Evolutionary conservation across 306 rosid genomes (phyloP), one percentile per base, ranked within the genome.

Genomic region (Gleditsia sinensis): DNA sequence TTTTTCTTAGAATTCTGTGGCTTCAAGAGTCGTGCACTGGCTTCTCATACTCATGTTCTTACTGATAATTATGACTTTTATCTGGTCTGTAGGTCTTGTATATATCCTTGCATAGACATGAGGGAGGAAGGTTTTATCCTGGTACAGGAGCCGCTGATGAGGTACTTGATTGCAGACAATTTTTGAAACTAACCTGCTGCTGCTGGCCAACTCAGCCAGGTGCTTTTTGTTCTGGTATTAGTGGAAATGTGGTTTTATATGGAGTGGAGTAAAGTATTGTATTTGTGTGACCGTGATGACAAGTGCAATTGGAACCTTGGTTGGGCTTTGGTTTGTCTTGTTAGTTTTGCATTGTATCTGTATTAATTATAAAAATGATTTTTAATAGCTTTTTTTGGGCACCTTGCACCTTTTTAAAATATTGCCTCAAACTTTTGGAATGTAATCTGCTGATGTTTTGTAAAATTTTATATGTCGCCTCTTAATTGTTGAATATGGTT

Each of bases 111-210:
- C 99, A 95, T 82, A 92, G 99, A 78, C 96, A 92, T 7, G 99
- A 92, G 86, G 90, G 83, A 9, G 99, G 99, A 36, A 75, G 54
- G 75, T 94, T 94, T 83, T 94, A 94, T 83, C 99, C 99, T 72
- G 99, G 99, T 75, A 92, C 98, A 50, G 99, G 99, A 67, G 98
- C 96, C 77, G 98, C 90, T 61, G 87, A 84, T 63, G 97, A 94
- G 97, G 99, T 94, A 88, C 34, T 59, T 74, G 69, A 75, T 66
- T 79, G 84, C 69, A 67, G 75, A 78, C 70, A 49, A 60, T 50
- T 67, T 82, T 77, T 75, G 66, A 64, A 80, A 71, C 67, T 82
- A 82, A 58, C 75, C 81, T 72, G 86, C 78, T 79, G 77, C 80
- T 79, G 78, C 80, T 85, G 84, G 84, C 86, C 78, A 71, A 63